Base-by-base conservation (phyloP, 176 grass and related monocot species). In the Ensete glaucum region DNA sequence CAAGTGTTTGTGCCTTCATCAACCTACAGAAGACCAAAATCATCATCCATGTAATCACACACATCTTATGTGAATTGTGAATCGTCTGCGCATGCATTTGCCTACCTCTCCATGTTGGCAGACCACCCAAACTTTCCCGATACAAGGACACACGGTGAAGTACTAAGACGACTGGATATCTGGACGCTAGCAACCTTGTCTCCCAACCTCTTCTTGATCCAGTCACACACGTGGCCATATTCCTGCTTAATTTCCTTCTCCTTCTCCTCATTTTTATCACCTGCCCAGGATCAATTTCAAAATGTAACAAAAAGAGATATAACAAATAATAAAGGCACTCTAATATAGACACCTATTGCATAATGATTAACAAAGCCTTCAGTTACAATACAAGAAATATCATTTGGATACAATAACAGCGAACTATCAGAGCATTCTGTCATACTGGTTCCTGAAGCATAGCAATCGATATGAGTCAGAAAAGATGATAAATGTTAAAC, bases 111-210 rank as follows among this genome's bases (percentile, higher is more conserved):
- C 95, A 99, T 99, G 72, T 99, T 99, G 69, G 95, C 95, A 69
- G 95, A 99, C 95, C 95, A 99, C 54, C 95, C 95, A 89, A 99
- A 99, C 70, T 91, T 99, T 16, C 90, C 95, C 26, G 90, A 89
- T 80, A 91, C 95, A 8, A 99, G 85, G 69, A 99, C 88, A 81
- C 95, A 99, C 14, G 95, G 95, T 6, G 95, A 99, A 54, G 86
- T 87, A 64, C 95, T 91, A 56, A 99, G 95, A 11, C 95, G 90
- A 34, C 88, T 78, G 23, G 95, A 99, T 78, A 94, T 86, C 24
- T 99, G 86, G 58, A 99, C 95, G 68, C 88, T 86, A 19, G 88
- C 95, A 80, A 99, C 84, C 83, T 94, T 99, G 1, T 99, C 86
- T 10, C 91, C 95, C 74, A 99, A 71, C 12, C 76, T 89, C 76